Base-by-base conservation (phyloP, 176 grass and related monocot species). In the Ensete ventricosum region DNA sequence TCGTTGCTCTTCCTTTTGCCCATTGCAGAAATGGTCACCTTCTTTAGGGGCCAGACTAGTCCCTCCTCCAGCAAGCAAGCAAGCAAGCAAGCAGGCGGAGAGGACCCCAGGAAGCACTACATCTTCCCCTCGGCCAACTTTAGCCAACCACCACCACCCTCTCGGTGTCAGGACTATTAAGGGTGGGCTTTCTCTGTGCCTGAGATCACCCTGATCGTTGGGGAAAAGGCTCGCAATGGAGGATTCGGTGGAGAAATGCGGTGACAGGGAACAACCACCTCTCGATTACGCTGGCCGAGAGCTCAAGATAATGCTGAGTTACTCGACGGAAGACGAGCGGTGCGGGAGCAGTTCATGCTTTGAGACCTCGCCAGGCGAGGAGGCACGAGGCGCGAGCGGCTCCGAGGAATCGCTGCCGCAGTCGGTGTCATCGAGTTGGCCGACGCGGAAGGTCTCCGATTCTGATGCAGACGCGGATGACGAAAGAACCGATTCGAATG, bases 381-480 rank as follows among this genome's bases (percentile, higher is more conserved):
- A 70, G 21, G 63, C 24, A 26, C 19, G 63, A 65, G 22, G 63
- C 23, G 13, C 63, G 24, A 65, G 24, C 13, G 34, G 68, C 17
- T 21, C 48, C 34, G 34, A 71, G 17, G 68, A 71, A 10, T 10
- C 14, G 43, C 1, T 48, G 43, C 43, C 11, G 22, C 65, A 43
- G 65, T 14, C 65, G 22, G 12, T 25, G 34, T 0, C 43, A 14
- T 3, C 19, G 9, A 69, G 20, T 69, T 86, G 74, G 75, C 79
- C 76, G 19, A 72, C 51, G 79, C 63, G 81, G 64, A 82, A 82
- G 26, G 10, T 5, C 3, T 55, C 53, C 19, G 58, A 27, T 29
- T 74, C 53, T 58, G 53, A 55, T 74, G 23, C 14, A 13, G 53
- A 54, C 26, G 7, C 23, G 11, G 72, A 55, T 19, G 72, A 73